Evolutionary conservation across 2,329 filamentous ascomycete species (phyloP).

Genomic region (Penicillium aurantiogriseum): DNA sequence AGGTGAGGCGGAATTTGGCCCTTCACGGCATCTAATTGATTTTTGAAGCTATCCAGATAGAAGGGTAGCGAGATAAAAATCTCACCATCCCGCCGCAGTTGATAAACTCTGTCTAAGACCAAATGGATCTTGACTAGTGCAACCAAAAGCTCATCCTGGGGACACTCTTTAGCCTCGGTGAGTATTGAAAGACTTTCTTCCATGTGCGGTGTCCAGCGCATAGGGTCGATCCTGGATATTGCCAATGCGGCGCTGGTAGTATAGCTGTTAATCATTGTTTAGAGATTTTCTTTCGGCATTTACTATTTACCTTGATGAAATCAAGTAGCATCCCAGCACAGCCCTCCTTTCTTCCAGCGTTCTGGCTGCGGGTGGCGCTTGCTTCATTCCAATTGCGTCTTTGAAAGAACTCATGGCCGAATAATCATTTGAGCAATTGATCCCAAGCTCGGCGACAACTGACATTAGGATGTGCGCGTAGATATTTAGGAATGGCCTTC

Average conservation of each 20-base stretch:
- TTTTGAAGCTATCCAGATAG: conserved; percentile 23
- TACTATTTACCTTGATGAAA: conserved; percentile 43
- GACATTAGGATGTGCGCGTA: conserved; percentile 25
- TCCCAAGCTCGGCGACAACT: conserved; percentile 25
- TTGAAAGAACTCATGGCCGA: conserved; percentile 25
- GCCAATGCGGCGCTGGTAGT: conserved; percentile 38
- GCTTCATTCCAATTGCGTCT: conserved; percentile 18
- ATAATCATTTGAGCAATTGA: conserved; percentile 16
- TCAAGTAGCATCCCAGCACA: conserved; percentile 49
- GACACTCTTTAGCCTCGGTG: conserved; percentile 46
- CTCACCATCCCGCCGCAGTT: conserved; percentile 19
- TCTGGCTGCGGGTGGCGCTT: conserved; percentile 22
- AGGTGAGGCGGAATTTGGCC: conserved; percentile 20
- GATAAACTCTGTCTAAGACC: conserved; percentile 21
- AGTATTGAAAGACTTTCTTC: conserved; percentile 56
- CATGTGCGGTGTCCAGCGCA: conserved; percentile 60
- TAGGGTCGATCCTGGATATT: conserved; percentile 40
- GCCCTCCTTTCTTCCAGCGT: conserved; percentile 54
- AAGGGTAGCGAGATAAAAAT: conserved; percentile 9
- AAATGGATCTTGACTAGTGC: conserved; percentile 25
- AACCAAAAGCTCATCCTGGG: conserved; percentile 52
- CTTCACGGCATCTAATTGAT: conserved; percentile 21
- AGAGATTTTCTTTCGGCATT: not conserved
- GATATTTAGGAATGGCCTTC: conserved; percentile 21
- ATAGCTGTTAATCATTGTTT: not conserved